A percentile compares a stretch with the other conserved stretches of the same genome.
These are phyloP conservation scores for Aphanomyces stellatus DNA, from an alignment of 352 stramenopile species.

Conservation along the genomic window DNA sequence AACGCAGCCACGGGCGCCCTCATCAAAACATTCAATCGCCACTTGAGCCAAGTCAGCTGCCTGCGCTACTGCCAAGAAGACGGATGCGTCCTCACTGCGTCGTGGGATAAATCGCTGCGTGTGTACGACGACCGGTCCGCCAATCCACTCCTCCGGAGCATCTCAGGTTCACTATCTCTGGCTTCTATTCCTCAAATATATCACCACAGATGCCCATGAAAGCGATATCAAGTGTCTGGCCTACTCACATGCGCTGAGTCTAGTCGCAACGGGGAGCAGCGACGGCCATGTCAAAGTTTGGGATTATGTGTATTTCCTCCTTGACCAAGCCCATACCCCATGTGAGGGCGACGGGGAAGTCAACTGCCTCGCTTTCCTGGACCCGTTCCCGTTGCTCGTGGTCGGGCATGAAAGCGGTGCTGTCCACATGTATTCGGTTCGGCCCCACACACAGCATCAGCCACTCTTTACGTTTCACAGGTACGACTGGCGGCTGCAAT, in stretches of 20 bases:
- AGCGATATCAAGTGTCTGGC: conserved; percentile 69
- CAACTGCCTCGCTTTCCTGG: conserved; percentile 56
- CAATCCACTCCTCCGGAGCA: conserved; percentile 52
- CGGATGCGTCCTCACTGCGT: conserved; percentile 56
- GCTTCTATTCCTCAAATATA: not conserved
- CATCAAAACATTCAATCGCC: conserved; percentile 50
- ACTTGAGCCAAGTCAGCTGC: conserved; percentile 49
- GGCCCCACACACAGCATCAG: conserved; percentile 34
- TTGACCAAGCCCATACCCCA: conserved; percentile 51
- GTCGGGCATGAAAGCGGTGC: conserved; percentile 63
- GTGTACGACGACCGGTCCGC: conserved; percentile 60
- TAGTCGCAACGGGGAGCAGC: conserved; percentile 49
- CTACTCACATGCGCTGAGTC: conserved; percentile 59
- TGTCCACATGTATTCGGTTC: conserved; percentile 50
- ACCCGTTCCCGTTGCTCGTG: conserved; percentile 61
- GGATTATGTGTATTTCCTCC: conserved; percentile 79
- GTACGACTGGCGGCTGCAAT: conserved; percentile 8
- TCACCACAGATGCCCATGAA: conserved; percentile 46
- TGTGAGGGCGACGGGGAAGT: conserved; percentile 38
- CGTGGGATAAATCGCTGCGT: conserved; percentile 62
- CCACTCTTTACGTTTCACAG: conserved; percentile 28
- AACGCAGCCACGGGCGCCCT: conserved; percentile 73
- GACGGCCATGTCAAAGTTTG: conserved; percentile 73
- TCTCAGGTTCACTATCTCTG: conserved; percentile 19
- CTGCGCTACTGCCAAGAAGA: conserved; percentile 74